Conservation (phyloP, 345 rosid genomes). For the Acer yangbiense region DNA sequence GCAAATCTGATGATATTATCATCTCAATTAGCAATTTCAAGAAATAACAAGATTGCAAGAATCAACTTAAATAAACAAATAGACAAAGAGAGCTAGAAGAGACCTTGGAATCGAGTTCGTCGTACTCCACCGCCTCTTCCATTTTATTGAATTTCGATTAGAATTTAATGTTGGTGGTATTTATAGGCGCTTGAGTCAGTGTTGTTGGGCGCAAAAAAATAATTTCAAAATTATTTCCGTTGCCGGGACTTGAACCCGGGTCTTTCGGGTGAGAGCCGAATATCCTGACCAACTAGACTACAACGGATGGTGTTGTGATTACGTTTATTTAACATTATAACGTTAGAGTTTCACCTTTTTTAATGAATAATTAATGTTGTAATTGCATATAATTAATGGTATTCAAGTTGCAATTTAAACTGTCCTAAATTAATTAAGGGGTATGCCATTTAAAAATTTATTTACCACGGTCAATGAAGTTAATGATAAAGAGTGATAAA, state of each 20-base stretch:
- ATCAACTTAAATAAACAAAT: neutral
- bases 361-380: too few species aligned
- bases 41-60: neutral
- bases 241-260: slow-evolving; percentile 87
- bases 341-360: too few species aligned
- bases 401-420: too few species aligned
- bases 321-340: too few species aligned
- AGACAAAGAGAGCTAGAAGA: slow-evolving; percentile 36
- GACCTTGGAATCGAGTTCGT: slow-evolving; percentile 49
- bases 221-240: slow-evolving; percentile 39
- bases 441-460: too few species aligned
- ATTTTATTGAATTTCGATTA: too few species aligned
- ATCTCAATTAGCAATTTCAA: neutral
- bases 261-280: slow-evolving; percentile 76
- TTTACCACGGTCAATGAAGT: too few species aligned
- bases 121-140: slow-evolving; percentile 30
- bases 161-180: too few species aligned
- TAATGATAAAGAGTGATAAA: too few species aligned
- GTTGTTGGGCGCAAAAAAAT: too few species aligned
- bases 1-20: neutral
- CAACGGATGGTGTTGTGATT: slow-evolving; percentile 37
- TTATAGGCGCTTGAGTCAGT: neutral
- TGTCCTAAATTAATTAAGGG: too few species aligned
- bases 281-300: slow-evolving; percentile 79
- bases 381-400: too few species aligned